These are phyloP conservation scores for Globisporangium carolinianum DNA, from an alignment of 352 stramenopile genomes.

Conservation along the genomic window DNA sequence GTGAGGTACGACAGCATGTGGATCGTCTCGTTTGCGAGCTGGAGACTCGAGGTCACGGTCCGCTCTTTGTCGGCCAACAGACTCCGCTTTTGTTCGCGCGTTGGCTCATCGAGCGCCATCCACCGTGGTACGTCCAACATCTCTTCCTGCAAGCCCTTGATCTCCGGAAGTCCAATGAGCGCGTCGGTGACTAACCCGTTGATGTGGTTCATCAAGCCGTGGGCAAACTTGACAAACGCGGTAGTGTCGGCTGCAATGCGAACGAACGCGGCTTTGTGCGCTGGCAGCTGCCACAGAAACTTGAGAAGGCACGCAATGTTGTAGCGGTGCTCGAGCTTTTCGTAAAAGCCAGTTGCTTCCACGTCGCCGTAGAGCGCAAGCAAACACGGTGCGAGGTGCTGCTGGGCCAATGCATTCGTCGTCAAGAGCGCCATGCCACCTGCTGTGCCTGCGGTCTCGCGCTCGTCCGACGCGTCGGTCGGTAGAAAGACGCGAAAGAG, in stretches of 20 bases:
- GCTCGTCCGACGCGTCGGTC: constrained; percentile 67
- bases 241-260: constrained; percentile 89
- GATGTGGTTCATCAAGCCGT: constrained; percentile 99
- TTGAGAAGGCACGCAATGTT: constrained; percentile 96
- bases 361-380: constrained; percentile 98
- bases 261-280: constrained; percentile 93
- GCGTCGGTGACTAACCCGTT: constrained; percentile 95
- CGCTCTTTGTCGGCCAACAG: constrained; percentile 86
- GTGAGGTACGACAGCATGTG: constrained; percentile 98
- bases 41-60: constrained; percentile 90
- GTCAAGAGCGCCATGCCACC: constrained; percentile 56
- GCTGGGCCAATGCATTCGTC: constrained; percentile 60
- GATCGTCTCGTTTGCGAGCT: constrained; percentile 96
- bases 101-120: constrained; percentile 84
- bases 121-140: constrained; percentile 76
- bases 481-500: constrained; percentile 96
- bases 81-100: constrained; percentile 86
- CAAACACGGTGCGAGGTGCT: constrained; percentile 91
- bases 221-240: constrained; percentile 97
- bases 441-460: constrained; percentile 46
- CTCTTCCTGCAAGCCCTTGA: constrained; percentile 91
- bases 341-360: constrained; percentile 97
- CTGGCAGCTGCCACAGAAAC: constrained; percentile 93
- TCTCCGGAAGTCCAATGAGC: constrained; percentile 94
- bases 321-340: constrained; percentile 95